Conservation (phyloP, 768 basidiomycete species). For the Tylopilus intermedius region DNA sequence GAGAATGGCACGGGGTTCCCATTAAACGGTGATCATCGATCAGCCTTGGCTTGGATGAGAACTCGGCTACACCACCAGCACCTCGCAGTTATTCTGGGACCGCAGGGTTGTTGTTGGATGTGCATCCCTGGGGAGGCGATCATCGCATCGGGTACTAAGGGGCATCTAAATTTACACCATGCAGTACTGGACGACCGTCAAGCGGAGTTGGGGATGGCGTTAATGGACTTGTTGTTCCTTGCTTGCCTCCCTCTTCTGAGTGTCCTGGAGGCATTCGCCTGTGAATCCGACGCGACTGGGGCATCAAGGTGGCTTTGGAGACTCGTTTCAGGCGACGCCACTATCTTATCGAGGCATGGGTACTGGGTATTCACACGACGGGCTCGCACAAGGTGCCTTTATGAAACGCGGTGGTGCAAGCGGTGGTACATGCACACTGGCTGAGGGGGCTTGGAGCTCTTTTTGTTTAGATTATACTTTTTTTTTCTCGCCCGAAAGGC, state of each 20-base stretch:
- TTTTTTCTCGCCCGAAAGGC: background rate
- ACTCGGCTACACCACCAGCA: background rate
- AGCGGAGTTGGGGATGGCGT: constrained; percentile 6
- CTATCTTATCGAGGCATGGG: constrained; percentile 9
- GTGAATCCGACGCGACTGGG: constrained; percentile 1
- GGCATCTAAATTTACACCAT: background rate
- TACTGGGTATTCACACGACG: constrained; percentile 23
- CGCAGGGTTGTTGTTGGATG: background rate
- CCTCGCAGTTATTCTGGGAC: constrained; percentile 10
- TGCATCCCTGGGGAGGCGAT: constrained; percentile 3
- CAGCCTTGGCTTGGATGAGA: background rate
- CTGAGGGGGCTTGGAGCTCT: background rate
- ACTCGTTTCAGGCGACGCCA: constrained; percentile 14
- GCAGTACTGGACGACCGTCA: background rate
- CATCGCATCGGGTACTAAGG: background rate
- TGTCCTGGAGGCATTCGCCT: background rate
- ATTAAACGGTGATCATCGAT: constrained; percentile 1
- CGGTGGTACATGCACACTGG: constrained; percentile 1
- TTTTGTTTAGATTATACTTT: constrained; percentile 12
- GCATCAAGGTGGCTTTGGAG: background rate
- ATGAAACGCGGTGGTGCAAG: constrained; percentile 6
- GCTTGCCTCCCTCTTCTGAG: background rate
- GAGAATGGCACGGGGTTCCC: background rate
- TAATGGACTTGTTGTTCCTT: background rate
- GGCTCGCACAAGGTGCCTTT: constrained; percentile 14